Percentiles rank a stretch among this genome's conserved stretches.
Evolutionary conservation across 2,329 filamentous ascomycete species (phyloP).

Genomic region (Fusarium clavum): DNA sequence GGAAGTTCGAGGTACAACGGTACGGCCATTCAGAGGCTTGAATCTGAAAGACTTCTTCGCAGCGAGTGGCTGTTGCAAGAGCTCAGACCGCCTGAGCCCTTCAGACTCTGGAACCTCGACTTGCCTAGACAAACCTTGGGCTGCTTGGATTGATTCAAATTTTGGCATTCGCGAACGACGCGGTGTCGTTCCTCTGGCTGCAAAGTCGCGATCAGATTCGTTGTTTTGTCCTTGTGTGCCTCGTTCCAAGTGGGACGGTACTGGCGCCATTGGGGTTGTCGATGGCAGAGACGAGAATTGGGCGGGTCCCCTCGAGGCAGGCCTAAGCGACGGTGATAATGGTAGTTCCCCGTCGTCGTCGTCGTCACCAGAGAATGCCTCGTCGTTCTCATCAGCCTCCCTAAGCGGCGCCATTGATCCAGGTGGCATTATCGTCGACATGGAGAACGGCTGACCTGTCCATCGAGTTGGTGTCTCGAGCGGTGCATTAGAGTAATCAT

Average conservation of each 20-base stretch:
- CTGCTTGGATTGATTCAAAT: conserved; percentile 10
- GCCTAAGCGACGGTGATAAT: conserved; percentile 39
- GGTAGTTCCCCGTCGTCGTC: conserved; percentile 41
- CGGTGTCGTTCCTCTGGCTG: neutral
- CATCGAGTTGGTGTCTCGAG: conserved; percentile 61
- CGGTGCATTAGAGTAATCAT: conserved; percentile 37
- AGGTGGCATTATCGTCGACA: conserved; percentile 48
- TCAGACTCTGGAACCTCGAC: conserved; percentile 5
- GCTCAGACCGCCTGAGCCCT: neutral
- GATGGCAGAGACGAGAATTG: conserved; percentile 49
- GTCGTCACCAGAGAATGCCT: conserved; percentile 43
- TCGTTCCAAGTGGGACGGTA: conserved; percentile 58
- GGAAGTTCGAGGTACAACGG: conserved; percentile 13
- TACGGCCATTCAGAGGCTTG: conserved; percentile 18
- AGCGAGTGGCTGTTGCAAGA: conserved; percentile 9
- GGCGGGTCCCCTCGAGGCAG: conserved; percentile 33
- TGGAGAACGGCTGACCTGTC: conserved; percentile 56
- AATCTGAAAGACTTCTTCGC: conserved; percentile 25
- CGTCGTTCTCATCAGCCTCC: conserved; percentile 48
- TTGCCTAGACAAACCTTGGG: neutral
- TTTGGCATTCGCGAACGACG: conserved; percentile 14
- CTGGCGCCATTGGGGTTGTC: conserved; percentile 57
- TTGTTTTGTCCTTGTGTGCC: conserved; percentile 46
- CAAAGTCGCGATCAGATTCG: conserved; percentile 6
- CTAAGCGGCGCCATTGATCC: conserved; percentile 49